Base-by-base conservation (phyloP, 208 protist genomes). In the Acanthamoeba polyphaga region DNA sequence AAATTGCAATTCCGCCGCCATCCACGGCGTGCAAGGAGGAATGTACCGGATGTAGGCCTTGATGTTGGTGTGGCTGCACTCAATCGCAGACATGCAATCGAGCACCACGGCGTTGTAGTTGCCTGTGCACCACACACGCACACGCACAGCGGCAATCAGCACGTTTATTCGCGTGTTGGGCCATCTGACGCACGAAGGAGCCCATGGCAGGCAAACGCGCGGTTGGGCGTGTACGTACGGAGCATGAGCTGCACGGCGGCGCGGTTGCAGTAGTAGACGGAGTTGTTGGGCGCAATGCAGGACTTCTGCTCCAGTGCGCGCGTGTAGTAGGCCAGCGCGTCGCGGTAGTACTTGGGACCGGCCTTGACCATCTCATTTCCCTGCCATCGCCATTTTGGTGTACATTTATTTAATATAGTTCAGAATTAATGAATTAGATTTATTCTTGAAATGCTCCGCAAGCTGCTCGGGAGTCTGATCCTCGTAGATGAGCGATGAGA, bases 171-270 rank as follows among this genome's bases (percentile, higher is more conserved):
- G 19, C 12, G 66, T 27, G n/a, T 84, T 7, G 46, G 29, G 46
- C 1, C 12, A 19, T 24, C 17, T 13, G 55, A 92, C 27, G 32
- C 32, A 72, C 32, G 19, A 6, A 32, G 6, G 27, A 43, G 10
- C 7, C 38, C 38, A 43, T 43, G 1, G 3, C 1, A 43, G 38
- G 38, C 38, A 43, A 43, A 43, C 2, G 38, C 38, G 38, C 38
- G 38, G 38, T 43, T 38, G 15, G 2, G 29, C n/a, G 34, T 76
- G 19, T 4, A 27, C 55, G 95, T 97, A 13, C 95, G 53, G n/a
- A 94, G 43, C 72, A 66, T 76, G 43, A 95, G 87, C 27, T 94
- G 87, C 53, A 94, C 94, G 10, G 32, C 32, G 10, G 94, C 94
- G 17, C 94, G 62, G 87, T 95, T 95, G 87, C 78, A n/a, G 27